Base-by-base conservation (phyloP, 2,329 filamentous ascomycete species). In the Fusarium chuoi region DNA sequence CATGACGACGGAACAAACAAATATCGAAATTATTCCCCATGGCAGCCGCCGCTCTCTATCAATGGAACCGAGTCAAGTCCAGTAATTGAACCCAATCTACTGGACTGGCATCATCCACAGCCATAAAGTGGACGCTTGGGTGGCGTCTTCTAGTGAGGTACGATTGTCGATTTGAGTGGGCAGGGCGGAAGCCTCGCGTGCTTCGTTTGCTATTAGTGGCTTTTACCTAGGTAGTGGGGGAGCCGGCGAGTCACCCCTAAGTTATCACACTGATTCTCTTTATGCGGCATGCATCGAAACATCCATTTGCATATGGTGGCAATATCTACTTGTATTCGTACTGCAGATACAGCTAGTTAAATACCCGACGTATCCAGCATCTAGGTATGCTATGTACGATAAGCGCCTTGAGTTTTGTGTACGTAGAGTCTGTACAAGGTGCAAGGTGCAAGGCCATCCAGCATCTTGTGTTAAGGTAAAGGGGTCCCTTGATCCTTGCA, bases 181-280 rank as follows among this genome's bases (percentile, higher is more conserved):
- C 48, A 73, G 46, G 55, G 65, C 52, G 57, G 55, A 57, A 62
- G 30, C 20, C 20, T 62, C 49, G 59, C 59, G 49, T 64, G 70
- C 70, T 62, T 73, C 70, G 67, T 62, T 60, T 52, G 38, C 24
- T 62, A 58, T 71, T 74, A 74, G 71, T 68, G 68, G 71, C 54
- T 24, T 46, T 65, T 74, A 74, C 30, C 30, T 30, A 12, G n/a
- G n/a, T n/a, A n/a, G 68, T 42, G 63, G 55, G 30, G 61, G 26
- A 70, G 30, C 52, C 58, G 55, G 71, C 62, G 54, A 49, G 41
- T 49, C 62, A 57, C 71, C 71, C 71, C 71, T 30, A 33, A 33
- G 33, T 74, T 72, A 72, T 52, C 60, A 56, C 39, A 28, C 54
- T 57, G 33, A 66, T 39, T 66, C 42, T 56, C 18, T 67, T 65